Evolutionary conservation across 2,329 filamentous ascomycete species (phyloP).

Genomic region (Aspergillus niger): DNA sequence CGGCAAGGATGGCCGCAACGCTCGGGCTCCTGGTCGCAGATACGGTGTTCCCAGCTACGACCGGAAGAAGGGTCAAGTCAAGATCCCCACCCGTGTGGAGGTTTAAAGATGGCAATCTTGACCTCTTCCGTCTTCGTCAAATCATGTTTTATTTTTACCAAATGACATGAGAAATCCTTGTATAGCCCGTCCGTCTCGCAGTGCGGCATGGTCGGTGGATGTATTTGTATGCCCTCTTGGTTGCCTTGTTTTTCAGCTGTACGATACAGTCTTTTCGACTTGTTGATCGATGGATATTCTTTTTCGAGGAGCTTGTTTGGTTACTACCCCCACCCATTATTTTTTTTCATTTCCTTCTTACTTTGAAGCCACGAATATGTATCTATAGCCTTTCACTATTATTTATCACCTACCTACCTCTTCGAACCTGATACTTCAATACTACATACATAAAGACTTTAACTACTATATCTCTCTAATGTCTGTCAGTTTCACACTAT

Average conservation of each 20-base stretch:
- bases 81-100: constrained; percentile 64
- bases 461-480: too few relatives aligned
- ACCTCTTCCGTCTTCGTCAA: background rate
- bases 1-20: constrained; percentile 57
- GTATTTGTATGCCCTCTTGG: constrained; percentile 4
- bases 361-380: constrained; percentile 1
- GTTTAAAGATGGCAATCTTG: constrained; percentile 30
- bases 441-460: too few relatives aligned
- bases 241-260: background rate
- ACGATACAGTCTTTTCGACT: background rate
- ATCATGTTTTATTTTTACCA: background rate
- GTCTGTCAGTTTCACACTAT: too few relatives aligned
- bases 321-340: too few relatives aligned
- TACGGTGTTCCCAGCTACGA: constrained; percentile 66
- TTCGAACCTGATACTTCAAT: too few relatives aligned
- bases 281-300: background rate
- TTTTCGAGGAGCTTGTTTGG: background rate
- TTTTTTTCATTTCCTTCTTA: background rate
- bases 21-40: constrained; percentile 57
- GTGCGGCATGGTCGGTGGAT: constrained; percentile 1
- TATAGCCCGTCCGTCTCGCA: background rate
- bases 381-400: constrained; percentile 1
- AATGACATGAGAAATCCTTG: background rate
- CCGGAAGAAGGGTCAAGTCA: constrained; percentile 63
- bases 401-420: background rate